Conservation (phyloP, 805 yeast genomes). For the Clavispora fructus region DNA sequence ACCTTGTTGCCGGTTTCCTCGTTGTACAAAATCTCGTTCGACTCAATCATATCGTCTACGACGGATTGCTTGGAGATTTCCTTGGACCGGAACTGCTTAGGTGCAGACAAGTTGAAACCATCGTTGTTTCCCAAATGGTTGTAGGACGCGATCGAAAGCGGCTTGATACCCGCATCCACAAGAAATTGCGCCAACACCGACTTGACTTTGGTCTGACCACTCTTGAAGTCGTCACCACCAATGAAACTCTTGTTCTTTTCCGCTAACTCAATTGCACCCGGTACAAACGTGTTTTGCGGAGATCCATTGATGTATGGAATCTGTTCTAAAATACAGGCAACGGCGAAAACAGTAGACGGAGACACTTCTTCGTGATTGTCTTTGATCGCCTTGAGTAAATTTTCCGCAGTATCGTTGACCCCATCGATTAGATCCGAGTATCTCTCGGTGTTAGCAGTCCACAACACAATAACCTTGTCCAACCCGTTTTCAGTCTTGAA, state of each 20-base stretch:
- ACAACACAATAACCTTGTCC: constrained; percentile 83
- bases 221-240: constrained; percentile 96
- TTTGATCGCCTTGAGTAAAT: constrained; percentile 69
- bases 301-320: constrained; percentile 93
- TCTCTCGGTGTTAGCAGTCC: constrained; percentile 98
- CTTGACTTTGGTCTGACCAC: constrained; percentile 93
- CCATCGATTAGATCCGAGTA: constrained; percentile 73
- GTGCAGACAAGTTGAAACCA: constrained; percentile 87
- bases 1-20: constrained; percentile 70
- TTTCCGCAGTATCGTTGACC: constrained; percentile 84
- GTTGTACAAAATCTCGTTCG: constrained; percentile 79
- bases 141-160: constrained; percentile 89
- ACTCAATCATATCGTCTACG: constrained; percentile 88
- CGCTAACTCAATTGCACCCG: constrained; percentile 88
- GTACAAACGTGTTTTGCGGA: constrained; percentile 96
- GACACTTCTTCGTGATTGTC: constrained; percentile 76
- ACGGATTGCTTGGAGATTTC: constrained; percentile 92
- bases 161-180: constrained; percentile 96
- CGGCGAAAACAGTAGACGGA: constrained; percentile 92
- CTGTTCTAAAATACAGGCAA: constrained; percentile 83
- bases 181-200: constrained; percentile 95
- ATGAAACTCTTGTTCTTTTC: constrained; percentile 70
- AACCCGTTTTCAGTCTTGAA: constrained; percentile 69
- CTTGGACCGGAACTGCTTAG: constrained; percentile 90
- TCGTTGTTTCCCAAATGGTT: constrained; percentile 96